Evolutionary conservation across 148 eudicot genomes (phyloP), one percentile per base, ranked within the genome.

Genomic region (Dianthus caryophyllus): DNA sequence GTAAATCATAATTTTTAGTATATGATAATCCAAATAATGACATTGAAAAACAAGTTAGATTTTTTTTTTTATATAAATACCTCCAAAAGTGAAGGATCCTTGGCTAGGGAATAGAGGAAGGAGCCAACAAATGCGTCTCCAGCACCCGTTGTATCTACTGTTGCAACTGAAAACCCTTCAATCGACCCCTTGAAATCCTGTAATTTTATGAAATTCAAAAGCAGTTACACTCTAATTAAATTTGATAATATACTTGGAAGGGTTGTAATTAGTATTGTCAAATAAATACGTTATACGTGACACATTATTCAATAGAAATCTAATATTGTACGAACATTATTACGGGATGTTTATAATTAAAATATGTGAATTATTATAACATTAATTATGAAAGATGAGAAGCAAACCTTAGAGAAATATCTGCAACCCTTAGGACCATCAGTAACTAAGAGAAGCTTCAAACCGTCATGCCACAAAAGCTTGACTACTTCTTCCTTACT

Each of bases 121-220:
- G 81, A 70, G 0, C 90, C 90, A 0, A 85, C 85, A 60, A 81
- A 85, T 20, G 90, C 71, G 69, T 85, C 90, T 20, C 90, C 90
- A 1, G 90, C 90, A 26, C 90, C 90, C 0, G 90, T 85, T n/a
- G 90, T 77, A 55, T 85, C 89, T n/a, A 85, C 53, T 4, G 89
- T 58, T 11, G 78, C 73, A 9, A 85, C 89, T 0, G 68, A 1
- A 43, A 76, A 81, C 0, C 83, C 87, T 31, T 60, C 65, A 51
- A 83, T 79, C 44, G 65, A 71, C 46, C 87, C 90, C 54, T 67
- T 79, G 49, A 83, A 81, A 12, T 66, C 71, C 87, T 85, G 72
- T 48, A 53, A 53, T n/a, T n/a, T n/a, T n/a, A n/a, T n/a, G n/a
- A n/a, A n/a, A n/a, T n/a, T n/a, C n/a, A n/a, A n/a, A n/a, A n/a